Evolutionary conservation across 1,139 yeast genomes (phyloP), one percentile per base, ranked within the genome.

Genomic region (Spathaspora jeffriesii): DNA sequence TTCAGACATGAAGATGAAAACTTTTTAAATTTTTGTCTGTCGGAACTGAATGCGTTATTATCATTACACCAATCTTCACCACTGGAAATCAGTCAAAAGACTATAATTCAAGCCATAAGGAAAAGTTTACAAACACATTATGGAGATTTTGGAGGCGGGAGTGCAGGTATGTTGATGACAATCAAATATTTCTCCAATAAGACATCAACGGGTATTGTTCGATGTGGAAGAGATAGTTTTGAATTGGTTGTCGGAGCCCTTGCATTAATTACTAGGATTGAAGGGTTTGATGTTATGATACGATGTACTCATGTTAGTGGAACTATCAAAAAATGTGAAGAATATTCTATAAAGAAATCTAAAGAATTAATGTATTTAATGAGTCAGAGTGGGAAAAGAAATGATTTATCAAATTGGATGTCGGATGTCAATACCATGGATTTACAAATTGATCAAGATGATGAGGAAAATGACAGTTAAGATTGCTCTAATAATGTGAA

Each of bases 311-410:
- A 88, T 51, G 84, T 89, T 0, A 85, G 96, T 58, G 98, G 97
- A 0, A 91, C 98, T 0, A 91, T 93, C 41, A 86, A 85, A 61
- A 90, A 90, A 61, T 79, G 96, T 58, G 96, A 91, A 61, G 78
- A 83, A 55, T 81, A 73, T 51, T 85, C 87, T 0, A 78, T 84
- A 51, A 57, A 71, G 56, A 64, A 78, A 52, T 76, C 73, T 47
- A 59, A 63, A 40, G 64, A 65, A 38, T 55, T 79, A 32, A 67
- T 79, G 65, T 51, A 48, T 40, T 31, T 47, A 30, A 41, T 58
- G n/a, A 52, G 52, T 9, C 49, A 46, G 43, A 44, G 37, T 20
- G 48, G 47, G 23, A 42, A 21, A 28, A 36, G 20, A 14, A 38
- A 32, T 18, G 45, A 40, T 25, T 17, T 43, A 25, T 30, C 45